Evolutionary conservation across 2,329 filamentous ascomycete species (phyloP), one percentile per base, ranked within the genome.

Genomic region (Sphaerulina vaccinii): DNA sequence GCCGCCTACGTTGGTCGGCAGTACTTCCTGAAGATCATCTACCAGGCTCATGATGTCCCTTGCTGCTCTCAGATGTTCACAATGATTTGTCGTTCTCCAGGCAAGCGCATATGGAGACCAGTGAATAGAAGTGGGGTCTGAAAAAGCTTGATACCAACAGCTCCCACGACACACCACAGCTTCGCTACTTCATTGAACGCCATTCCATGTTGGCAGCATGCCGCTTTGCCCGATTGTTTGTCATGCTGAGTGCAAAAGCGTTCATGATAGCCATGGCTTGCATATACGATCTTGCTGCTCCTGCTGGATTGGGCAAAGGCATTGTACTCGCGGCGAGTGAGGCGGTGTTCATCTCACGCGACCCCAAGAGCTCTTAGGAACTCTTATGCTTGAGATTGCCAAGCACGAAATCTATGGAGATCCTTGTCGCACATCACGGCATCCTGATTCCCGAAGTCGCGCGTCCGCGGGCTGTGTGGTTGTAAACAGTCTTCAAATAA

Each of bases 371-470:
- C n/a, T n/a, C n/a, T n/a, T n/a, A n/a, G n/a, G n/a, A n/a, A n/a
- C 27, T 29, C 9, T 18, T 22, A 19, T 19, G 23, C 24, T 33
- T 16, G 11, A 21, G 19, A n/a, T 21, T 18, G 40, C 40, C 39
- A 46, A 32, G 52, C 22, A 18, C 35, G 11, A 22, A 11, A 21
- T 19, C 9, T 33, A 15, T 18, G 18, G 35, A 32, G 5, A 55
- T 51, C 42, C 48, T 48, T 37, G 48, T 36, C 23, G 52, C 48
- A 47, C 52, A 55, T 55, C 42, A 36, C 29, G 42, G 29, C 29
- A 36, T n/a, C 7, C 19, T 11, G n/a, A 16, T 21, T 43, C 16
- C 18, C 18, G 24, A 11, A 32, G 5, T n/a, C n/a, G n/a, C n/a
- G n/a, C n/a, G n/a, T n/a, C n/a, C n/a, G n/a, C n/a, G n/a, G n/a